phyloP scores from a whole-genome alignment of 805 yeast species.

The Ogataea allantospora region DNA sequence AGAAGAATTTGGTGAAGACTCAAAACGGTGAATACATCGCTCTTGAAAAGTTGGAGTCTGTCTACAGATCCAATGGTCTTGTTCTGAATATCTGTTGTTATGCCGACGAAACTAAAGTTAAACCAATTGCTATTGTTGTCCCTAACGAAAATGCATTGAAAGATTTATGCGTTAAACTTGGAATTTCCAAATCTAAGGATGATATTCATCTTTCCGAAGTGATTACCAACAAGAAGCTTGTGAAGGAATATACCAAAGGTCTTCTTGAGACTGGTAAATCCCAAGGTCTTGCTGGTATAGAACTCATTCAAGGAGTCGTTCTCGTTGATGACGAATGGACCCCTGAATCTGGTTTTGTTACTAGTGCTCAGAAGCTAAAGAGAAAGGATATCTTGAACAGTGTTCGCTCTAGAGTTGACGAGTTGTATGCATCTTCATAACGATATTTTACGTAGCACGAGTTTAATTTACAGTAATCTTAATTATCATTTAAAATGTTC shows the following conservation, averaged over 20 bases:
- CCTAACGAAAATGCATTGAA: conserved; percentile 72
- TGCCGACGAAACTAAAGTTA: conserved; percentile 84
- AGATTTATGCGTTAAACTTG: conserved; percentile 56
- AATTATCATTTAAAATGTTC: not conserved
- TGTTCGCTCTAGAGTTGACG: conserved; percentile 65
- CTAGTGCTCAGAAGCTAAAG: conserved; percentile 95
- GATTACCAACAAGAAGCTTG: conserved; percentile 56
- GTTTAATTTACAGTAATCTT: conserved; percentile 3
- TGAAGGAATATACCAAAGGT: conserved; percentile 51
- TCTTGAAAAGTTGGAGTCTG: conserved; percentile 87
- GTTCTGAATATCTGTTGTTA: conserved; percentile 87
- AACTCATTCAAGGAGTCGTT: conserved; percentile 74
- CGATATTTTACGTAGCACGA: conserved; percentile 7
- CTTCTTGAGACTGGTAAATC: conserved; percentile 72
- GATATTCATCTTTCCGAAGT: conserved; percentile 44
- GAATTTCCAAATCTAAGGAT: conserved; percentile 43
- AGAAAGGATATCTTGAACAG: conserved; percentile 81
- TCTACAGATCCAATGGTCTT: conserved; percentile 77
- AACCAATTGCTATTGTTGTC: conserved; percentile 87
- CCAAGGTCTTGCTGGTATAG: conserved; percentile 84
- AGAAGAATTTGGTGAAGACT: conserved; percentile 94
- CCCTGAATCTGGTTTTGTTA: conserved; percentile 90
- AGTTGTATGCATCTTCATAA: conserved; percentile 44
- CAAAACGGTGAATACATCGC: conserved; percentile 97
- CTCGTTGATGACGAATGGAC: conserved; percentile 94